phyloP scores from a whole-genome alignment of 2,329 filamentous ascomycete species.

The Trichophyton simii region DNA sequence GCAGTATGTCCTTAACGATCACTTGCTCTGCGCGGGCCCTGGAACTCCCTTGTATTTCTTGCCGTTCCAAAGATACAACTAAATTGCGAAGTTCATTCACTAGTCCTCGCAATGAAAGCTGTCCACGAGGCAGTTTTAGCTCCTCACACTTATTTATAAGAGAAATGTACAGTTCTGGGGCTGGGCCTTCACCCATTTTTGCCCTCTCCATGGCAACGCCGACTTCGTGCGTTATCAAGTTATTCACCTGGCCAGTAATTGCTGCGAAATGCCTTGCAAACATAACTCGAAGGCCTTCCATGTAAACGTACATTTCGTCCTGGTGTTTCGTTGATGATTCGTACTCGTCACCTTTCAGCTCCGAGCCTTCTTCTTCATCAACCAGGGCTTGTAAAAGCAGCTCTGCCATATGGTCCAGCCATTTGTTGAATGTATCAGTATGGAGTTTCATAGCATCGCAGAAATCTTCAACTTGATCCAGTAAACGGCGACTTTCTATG shows the following conservation, averaged over 20 bases:
- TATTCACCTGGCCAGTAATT: conserved; percentile 64
- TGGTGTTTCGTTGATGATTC: conserved; percentile 76
- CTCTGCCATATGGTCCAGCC: conserved; percentile 60
- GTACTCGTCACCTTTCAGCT: conserved; percentile 80
- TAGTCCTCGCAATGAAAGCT: conserved; percentile 57
- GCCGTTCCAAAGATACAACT: conserved; percentile 46
- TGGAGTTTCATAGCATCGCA: conserved; percentile 58
- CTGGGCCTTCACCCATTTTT: conserved; percentile 52
- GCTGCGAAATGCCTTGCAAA: conserved; percentile 68
- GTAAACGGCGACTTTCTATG: conserved; percentile 56
- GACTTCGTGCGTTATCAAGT: conserved; percentile 61
- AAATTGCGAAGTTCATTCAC: conserved; percentile 58
- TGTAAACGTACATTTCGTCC: conserved; percentile 78
- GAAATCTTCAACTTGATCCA: conserved; percentile 55
- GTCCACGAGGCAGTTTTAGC: conserved; percentile 34
- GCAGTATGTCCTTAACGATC: conserved; percentile 53
- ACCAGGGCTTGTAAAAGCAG: conserved; percentile 63
- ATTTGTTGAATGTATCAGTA: conserved; percentile 56
- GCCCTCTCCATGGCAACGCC: conserved; percentile 50
- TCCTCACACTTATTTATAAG: conserved; percentile 36
- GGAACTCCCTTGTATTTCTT: conserved; percentile 41
- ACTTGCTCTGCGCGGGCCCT: conserved; percentile 51
- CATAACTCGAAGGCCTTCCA: conserved; percentile 61
- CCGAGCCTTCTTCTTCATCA: conserved; percentile 64
- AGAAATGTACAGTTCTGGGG: conserved; percentile 49